These are phyloP conservation scores for Termitomyces heimii DNA, from an alignment of 768 basidiomycete species.

Conservation along the genomic window DNA sequence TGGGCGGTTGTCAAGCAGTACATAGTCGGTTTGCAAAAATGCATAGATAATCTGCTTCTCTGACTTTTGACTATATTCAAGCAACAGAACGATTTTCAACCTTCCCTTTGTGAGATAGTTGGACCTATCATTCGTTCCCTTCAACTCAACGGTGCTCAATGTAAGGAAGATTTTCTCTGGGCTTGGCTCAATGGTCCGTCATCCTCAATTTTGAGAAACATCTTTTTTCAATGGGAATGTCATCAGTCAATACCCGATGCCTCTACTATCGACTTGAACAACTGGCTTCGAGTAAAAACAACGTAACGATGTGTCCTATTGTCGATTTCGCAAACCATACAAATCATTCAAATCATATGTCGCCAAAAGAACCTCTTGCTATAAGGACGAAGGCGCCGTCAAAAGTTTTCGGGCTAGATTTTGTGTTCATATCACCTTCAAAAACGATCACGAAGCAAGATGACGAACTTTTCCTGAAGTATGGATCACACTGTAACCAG, in stretches of 20 bases:
- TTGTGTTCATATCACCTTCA: constrained; percentile 46
- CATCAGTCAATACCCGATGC: constrained; percentile 85
- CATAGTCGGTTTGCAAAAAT: constrained; percentile 32
- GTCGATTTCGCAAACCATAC: constrained; percentile 90
- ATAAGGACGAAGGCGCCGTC: constrained; percentile 32
- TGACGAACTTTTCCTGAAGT: constrained; percentile 71
- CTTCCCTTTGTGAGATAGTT: constrained; percentile 1
- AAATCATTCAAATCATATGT: constrained; percentile 33
- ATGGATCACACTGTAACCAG: constrained; percentile 75
- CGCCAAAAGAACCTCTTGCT: constrained; percentile 30
- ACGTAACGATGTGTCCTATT: constrained; percentile 83
- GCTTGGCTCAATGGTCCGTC: constrained; percentile 84
- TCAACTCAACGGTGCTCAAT: constrained; percentile 7
- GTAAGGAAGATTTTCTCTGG: constrained; percentile 64
- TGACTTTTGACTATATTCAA: constrained; percentile 11
- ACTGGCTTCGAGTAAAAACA: constrained; percentile 52
- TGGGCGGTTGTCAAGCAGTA: constrained; percentile 47
- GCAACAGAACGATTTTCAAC: constrained; percentile 12
- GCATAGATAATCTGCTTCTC: neutral
- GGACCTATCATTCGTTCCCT: constrained; percentile 6
- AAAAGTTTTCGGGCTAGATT: constrained; percentile 33
- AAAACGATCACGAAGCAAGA: constrained; percentile 34
- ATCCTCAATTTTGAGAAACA: neutral
- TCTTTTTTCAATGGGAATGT: neutral
- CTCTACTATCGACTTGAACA: constrained; percentile 62